Percentiles rank a stretch among this genome's conserved stretches.
phyloP scores from a whole-genome alignment of 768 basidiomycete species.

The Kwoniella sp. region DNA sequence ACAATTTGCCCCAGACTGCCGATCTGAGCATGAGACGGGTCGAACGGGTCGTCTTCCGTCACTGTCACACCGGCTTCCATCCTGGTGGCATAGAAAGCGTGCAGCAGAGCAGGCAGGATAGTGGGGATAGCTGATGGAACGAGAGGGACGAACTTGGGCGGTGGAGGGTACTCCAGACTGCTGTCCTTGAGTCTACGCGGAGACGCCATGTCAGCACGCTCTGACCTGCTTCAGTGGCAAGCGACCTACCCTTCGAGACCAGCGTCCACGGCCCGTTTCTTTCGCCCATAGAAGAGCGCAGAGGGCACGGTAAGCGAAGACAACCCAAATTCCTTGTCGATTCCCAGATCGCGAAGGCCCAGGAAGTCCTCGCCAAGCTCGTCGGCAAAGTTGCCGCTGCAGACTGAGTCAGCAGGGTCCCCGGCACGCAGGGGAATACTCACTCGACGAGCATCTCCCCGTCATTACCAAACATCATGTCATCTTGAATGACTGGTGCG shows the following conservation, averaged over 20 bases:
- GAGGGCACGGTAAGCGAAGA: conserved; percentile 71
- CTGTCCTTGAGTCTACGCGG: conserved; percentile 24
- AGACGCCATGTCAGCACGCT: too few species aligned
- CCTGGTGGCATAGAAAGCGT: conserved; percentile 58
- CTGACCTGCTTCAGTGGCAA: too few species aligned
- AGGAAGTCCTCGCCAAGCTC: conserved; percentile 88
- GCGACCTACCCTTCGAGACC: conserved; percentile 21
- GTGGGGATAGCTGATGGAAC: conserved; percentile 62
- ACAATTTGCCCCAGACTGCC: conserved; percentile 43
- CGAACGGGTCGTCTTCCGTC: conserved; percentile 37
- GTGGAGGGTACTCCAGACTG: conserved; percentile 72
- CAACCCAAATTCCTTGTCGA: conserved; percentile 77
- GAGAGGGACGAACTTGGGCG: conserved; percentile 73
- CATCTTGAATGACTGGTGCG: conserved; percentile 59
- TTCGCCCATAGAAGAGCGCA: conserved; percentile 54
- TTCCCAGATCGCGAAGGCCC: conserved; percentile 78
- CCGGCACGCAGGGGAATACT: conserved; percentile 25
- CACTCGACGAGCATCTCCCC: conserved; percentile 66
- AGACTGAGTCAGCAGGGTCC: neutral
- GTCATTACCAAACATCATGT: conserved; percentile 64
- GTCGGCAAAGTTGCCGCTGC: conserved; percentile 79
- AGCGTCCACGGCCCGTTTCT: conserved; percentile 20
- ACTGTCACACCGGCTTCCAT: conserved; percentile 31
- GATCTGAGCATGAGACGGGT: conserved; percentile 31
- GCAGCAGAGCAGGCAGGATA: conserved; percentile 77